Evolutionary conservation across 352 stramenopile genomes (phyloP).

Genomic region (Blastocystis sp.): DNA sequence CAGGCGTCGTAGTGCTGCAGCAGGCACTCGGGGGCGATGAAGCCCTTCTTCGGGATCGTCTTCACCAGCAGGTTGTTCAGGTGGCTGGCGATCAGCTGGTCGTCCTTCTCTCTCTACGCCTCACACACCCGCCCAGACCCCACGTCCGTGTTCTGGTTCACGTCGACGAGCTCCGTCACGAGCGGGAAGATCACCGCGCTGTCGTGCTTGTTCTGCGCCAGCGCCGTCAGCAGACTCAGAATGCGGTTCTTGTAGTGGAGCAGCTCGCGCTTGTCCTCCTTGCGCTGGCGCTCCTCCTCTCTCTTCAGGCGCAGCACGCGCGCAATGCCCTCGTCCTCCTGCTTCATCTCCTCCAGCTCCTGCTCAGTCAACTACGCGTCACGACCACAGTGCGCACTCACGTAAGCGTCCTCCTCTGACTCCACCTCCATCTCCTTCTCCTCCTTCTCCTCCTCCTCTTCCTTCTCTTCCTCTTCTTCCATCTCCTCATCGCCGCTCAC

Average conservation of each 20-base stretch:
- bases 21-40: not conserved
- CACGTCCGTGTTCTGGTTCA: not conserved
- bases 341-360: constrained; percentile 15
- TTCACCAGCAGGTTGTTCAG: not conserved
- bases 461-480: constrained; percentile 80
- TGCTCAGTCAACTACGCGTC: constrained; percentile 14
- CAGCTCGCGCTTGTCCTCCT: not conserved
- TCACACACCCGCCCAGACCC: not conserved
- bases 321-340: constrained; percentile 20
- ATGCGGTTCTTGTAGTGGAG: constrained; percentile 19
- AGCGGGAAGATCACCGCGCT: not conserved
- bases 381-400: not conserved
- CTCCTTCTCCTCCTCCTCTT: constrained; percentile 79
- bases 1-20: not conserved
- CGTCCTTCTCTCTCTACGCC: constrained; percentile 26
- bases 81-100: not conserved
- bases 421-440: constrained; percentile 52
- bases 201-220: not conserved
- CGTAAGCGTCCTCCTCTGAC: not conserved
- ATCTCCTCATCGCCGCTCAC: constrained; percentile 79
- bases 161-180: not conserved
- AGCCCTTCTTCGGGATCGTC: not conserved
- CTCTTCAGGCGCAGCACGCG: not conserved
- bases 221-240: not conserved
- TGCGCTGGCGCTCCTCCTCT: constrained; percentile 2